Percentiles rank a stretch among this genome's conserved stretches.
Evolutionary conservation across 108 stramenopile genomes (phyloP).

Genomic region (Cyclostephanos invisitatus): DNA sequence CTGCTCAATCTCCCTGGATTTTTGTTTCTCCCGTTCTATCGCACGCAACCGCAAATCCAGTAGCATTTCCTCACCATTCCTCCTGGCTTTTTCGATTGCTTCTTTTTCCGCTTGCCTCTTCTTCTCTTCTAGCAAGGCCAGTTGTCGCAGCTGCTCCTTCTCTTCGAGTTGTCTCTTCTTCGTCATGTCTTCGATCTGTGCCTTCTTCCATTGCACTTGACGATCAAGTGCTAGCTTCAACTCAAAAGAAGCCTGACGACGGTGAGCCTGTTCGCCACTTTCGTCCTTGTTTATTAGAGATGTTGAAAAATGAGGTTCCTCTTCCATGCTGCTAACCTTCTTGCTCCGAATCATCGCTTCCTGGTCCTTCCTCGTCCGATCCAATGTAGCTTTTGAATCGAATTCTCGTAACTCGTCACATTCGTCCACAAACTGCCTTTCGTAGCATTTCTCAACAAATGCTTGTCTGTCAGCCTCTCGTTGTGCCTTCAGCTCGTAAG

Average conservation of each 20-base stretch:
- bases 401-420: conserved; percentile 73
- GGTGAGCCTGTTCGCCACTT: conserved; percentile 3
- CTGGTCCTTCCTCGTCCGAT: conserved; percentile 44
- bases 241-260: conserved; percentile 15
- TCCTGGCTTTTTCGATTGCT: conserved; percentile 24
- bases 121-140: conserved; percentile 16
- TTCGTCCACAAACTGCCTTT: conserved; percentile 65
- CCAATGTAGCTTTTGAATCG: conserved; percentile 52
- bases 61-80: conserved; percentile 32
- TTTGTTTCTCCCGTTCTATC: conserved; percentile 21
- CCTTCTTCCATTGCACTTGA: conserved; percentile 46
- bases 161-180: conserved; percentile 35
- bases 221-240: conserved; percentile 35
- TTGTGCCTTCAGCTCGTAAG: conserved; percentile 37
- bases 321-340: not conserved
- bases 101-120: conserved; percentile 22
- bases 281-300: conserved; percentile 30
- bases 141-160: conserved; percentile 26
- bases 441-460: conserved; percentile 61
- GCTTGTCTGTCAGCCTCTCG: conserved; percentile 47
- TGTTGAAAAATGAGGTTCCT: conserved; percentile 11
- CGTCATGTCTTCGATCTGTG: conserved; percentile 14
- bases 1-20: conserved; percentile 27
- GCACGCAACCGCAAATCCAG: conserved; percentile 22
- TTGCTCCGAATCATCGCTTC: conserved; percentile 22